phyloP scores from a whole-genome alignment of 805 yeast species.

The Komagataella mondaviorum region DNA sequence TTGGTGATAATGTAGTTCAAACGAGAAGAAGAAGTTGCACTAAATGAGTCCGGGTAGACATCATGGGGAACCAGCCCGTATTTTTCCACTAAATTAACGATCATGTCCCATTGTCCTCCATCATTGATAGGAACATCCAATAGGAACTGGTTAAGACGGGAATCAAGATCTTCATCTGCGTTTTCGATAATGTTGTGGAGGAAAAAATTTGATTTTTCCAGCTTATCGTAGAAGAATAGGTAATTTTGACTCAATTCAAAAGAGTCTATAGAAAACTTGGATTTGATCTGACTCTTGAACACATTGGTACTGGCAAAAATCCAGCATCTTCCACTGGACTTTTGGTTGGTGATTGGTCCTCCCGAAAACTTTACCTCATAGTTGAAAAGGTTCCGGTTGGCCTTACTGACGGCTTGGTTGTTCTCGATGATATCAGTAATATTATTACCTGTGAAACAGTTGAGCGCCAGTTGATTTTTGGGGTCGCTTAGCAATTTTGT shows the following conservation, averaged over 20 bases:
- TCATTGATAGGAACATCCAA: constrained; percentile 58
- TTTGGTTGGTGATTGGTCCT: constrained; percentile 63
- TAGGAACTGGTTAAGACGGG: constrained; percentile 56
- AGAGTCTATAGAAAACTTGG: constrained; percentile 46
- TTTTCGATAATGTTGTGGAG: constrained; percentile 65
- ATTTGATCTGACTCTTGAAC: constrained; percentile 51
- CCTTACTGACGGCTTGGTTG: constrained; percentile 13
- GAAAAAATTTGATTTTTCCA: constrained; percentile 76
- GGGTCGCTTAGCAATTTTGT: constrained; percentile 26
- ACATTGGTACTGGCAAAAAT: constrained; percentile 76
- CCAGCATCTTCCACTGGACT: constrained; percentile 80
- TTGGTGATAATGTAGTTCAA: constrained; percentile 57
- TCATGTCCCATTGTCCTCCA: constrained; percentile 90
- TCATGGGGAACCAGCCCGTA: constrained; percentile 74
- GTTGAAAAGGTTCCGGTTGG: constrained; percentile 28
- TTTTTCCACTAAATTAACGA: constrained; percentile 59
- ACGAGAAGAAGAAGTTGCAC: constrained; percentile 36
- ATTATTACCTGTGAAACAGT: constrained; percentile 35
- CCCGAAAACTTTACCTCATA: constrained; percentile 34
- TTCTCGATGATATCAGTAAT: constrained; percentile 28
- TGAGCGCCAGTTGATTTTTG: constrained; percentile 38
- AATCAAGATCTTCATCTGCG: constrained; percentile 51
- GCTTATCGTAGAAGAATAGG: constrained; percentile 73
- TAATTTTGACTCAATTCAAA: constrained; percentile 76
- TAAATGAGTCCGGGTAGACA: constrained; percentile 57